Conservation (phyloP, 306 rosid species). For the Vicia villosa region DNA sequence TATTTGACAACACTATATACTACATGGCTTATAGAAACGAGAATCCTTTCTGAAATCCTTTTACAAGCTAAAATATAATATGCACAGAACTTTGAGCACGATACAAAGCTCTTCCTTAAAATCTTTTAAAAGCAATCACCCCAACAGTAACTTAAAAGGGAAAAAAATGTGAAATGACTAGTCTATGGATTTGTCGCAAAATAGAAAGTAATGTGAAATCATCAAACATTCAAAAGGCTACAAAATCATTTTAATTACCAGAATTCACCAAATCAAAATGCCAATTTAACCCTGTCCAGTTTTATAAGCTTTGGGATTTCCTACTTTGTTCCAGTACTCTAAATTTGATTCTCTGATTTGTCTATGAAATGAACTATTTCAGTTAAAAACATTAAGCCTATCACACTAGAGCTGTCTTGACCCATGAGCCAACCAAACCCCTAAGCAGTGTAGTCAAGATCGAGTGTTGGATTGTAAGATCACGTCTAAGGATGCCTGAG, state of each 20-base stretch:
- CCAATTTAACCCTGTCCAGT: conserved; percentile 21
- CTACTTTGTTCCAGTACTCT: neutral
- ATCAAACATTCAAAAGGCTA: conserved; percentile 10
- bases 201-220: neutral
- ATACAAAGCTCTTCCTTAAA: neutral
- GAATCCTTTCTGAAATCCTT: too few species aligned
- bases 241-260: neutral
- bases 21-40: neutral
- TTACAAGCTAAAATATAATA: neutral
- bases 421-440: neutral
- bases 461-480: too few species aligned
- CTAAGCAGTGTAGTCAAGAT: too few species aligned
- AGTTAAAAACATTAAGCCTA: too few species aligned
- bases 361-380: conserved; percentile 2
- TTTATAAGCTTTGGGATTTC: conserved; percentile 22
- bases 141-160: neutral
- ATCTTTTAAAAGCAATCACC: conserved; percentile 8
- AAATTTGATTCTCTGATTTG: neutral
- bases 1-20: too few species aligned
- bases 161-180: conserved; percentile 1
- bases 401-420: neutral
- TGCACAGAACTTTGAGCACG: conserved; percentile 2
- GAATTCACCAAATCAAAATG: conserved; percentile 20
- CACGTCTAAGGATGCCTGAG: too few species aligned
- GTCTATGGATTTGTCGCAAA: neutral